Evolutionary conservation across 345 rosid species (phyloP).

Genomic region (Heritiera fomes): DNA sequence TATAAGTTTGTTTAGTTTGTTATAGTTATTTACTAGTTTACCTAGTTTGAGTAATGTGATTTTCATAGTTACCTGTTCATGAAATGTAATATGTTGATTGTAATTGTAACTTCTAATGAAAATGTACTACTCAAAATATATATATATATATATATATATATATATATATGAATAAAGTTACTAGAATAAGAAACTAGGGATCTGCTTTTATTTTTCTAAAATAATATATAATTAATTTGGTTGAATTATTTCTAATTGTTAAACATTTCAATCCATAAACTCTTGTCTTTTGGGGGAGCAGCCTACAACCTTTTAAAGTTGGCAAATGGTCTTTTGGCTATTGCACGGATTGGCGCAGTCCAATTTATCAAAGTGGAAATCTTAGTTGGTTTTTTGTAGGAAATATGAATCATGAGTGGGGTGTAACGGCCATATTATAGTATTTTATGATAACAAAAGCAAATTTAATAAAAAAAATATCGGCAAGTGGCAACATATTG

Average conservation of each 20-base stretch:
- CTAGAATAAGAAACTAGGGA: constrained; percentile 12
- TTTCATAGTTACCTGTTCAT: too few relatives aligned
- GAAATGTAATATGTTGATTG: too few relatives aligned
- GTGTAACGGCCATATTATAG: neutral
- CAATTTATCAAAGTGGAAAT: constrained; percentile 43
- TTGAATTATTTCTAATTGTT: constrained; percentile 21
- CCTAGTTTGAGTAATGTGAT: too few relatives aligned
- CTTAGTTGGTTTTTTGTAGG: constrained; percentile 38
- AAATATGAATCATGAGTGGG: too few relatives aligned
- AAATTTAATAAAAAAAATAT: neutral
- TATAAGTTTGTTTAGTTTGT: too few relatives aligned
- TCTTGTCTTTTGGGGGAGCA: neutral
- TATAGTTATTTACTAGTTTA: too few relatives aligned
- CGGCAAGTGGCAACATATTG: neutral
- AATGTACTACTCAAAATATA: too few relatives aligned
- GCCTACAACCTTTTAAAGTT: constrained; percentile 19
- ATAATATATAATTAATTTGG: neutral
- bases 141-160: too few relatives aligned
- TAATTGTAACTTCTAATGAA: too few relatives aligned
- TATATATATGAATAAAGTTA: neutral
- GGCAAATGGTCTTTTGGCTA: constrained; percentile 33
- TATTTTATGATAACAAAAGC: neutral
- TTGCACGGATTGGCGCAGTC: neutral
- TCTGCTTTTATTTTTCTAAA: neutral
- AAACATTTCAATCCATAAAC: constrained; percentile 28